Evolutionary conservation across 805 yeast species (phyloP).

Genomic region (Spathaspora passalidarum): DNA sequence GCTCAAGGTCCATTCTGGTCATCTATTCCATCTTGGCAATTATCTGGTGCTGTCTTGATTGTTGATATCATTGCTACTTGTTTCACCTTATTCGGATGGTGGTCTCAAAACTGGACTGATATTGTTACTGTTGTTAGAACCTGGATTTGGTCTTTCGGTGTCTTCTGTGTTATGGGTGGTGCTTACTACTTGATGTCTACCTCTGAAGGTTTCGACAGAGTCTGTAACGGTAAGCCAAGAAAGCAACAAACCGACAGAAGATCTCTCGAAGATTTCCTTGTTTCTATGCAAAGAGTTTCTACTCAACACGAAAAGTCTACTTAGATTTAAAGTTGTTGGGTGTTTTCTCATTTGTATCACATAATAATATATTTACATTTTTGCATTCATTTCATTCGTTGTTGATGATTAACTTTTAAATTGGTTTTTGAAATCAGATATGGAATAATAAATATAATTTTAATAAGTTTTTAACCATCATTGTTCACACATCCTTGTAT

Average conservation of each 20-base stretch:
- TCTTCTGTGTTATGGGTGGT: constrained; percentile 95
- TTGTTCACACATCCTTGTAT: no score
- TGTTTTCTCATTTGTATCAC: not conserved
- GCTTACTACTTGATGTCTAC: constrained; percentile 90
- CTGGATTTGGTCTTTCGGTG: constrained; percentile 95
- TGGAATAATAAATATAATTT: not conserved
- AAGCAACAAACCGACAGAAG: constrained; percentile 53
- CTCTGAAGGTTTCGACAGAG: constrained; percentile 75
- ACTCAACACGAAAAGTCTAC: constrained; percentile 83
- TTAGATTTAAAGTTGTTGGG: constrained; percentile 27
- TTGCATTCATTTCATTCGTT: constrained; percentile 5
- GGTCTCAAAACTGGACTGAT: constrained; percentile 97
- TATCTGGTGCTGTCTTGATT: constrained; percentile 86
- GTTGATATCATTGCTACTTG: constrained; percentile 91
- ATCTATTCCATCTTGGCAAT: constrained; percentile 93
- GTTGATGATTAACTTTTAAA: not conserved
- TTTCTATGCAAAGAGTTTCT: constrained; percentile 85
- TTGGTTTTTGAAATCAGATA: not conserved
- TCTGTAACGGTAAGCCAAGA: constrained; percentile 76
- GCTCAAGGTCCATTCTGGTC: constrained; percentile 99
- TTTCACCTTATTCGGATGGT: constrained; percentile 95
- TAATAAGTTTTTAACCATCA: no score
- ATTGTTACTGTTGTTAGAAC: constrained; percentile 91
- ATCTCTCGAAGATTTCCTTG: constrained; percentile 79
- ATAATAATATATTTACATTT: constrained; percentile 1